Evolutionary conservation across 2,329 filamentous ascomycete species (phyloP), one percentile per base, ranked within the genome.

Genomic region (Colletotrichum somersetense): DNA sequence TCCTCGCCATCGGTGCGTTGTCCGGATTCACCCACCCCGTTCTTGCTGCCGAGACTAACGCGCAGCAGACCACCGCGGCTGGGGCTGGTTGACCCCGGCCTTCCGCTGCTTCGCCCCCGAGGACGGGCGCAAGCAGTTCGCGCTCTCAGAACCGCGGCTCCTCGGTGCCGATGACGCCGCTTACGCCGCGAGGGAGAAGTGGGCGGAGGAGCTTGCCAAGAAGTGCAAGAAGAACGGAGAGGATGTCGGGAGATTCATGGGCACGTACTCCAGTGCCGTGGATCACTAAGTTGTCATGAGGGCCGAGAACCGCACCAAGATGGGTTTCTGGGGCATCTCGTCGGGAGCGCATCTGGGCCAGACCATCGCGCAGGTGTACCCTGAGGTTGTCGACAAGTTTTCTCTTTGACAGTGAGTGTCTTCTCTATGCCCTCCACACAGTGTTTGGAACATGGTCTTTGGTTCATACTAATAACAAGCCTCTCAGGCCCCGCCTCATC

Each of bases 81-180:
- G 59, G 38, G 66, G 66, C 1, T 68, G 66, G 66, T 26, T 52
- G 0, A 68, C 42, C 8, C 52, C 59, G 7, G 62, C 66, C 8
- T 68, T 68, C 44, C 59, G 66, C n/a, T 68, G 66, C 23, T 68
- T 68, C 18, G 59, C 66, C 42, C 20, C 30, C 59, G 66, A 68
- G 16, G 59, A 64, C n/a, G 66, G 64, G 8, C 59, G 59, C 42
- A 48, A 58, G 14, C n/a, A 64, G 14, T 68, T 68, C 52, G 42
- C 30, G 30, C 59, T 64, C 42, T 63, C 52, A 0, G 59, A 58
- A 2, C 66, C 66, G 3, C 52, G 20, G 33, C 66, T 68, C 1
- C 59, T 68, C 40, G 66, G 66, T 6, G 40, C 66, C 18, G 42
- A 68, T 20, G 50, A 68, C 1, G 30, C 66, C 4, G 66, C 66